Conservation (phyloP, 2,329 filamentous ascomycete genomes). For the Stemphylium lycopersici region DNA sequence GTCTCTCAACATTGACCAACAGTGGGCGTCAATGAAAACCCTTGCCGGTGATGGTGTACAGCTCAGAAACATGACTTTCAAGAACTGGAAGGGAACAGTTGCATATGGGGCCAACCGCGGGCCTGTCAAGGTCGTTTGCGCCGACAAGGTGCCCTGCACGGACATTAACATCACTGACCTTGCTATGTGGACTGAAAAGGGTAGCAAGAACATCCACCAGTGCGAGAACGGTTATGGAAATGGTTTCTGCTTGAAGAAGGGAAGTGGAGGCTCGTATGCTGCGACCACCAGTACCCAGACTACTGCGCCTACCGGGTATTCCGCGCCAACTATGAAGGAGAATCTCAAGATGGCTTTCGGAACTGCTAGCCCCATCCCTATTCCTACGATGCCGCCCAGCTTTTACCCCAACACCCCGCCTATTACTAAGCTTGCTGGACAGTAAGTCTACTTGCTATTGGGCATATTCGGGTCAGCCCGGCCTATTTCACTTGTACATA, state of each 20-base stretch:
- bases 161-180: conserved; percentile 59
- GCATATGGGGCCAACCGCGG: conserved; percentile 58
- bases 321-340: conserved; percentile 46
- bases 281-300: conserved; percentile 45
- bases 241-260: conserved; percentile 55
- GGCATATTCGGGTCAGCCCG: neutral
- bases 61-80: conserved; percentile 60
- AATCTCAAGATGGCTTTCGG: conserved; percentile 39
- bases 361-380: conserved; percentile 47
- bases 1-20: conserved; percentile 61
- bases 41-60: conserved; percentile 58
- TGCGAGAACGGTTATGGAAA: conserved; percentile 59
- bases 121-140: conserved; percentile 61
- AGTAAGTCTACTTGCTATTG: neutral
- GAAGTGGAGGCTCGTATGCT: conserved; percentile 35
- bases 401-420: conserved; percentile 50
- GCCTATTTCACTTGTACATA: neutral
- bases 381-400: conserved; percentile 50
- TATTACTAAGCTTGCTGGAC: conserved; percentile 37
- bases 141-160: conserved; percentile 59
- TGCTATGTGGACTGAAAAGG: conserved; percentile 59
- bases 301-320: conserved; percentile 47
- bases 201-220: conserved; percentile 50
- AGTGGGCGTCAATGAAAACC: conserved; percentile 56
- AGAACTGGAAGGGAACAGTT: conserved; percentile 63